A percentile compares a stretch with the other conserved stretches of the same genome.
phyloP scores from a whole-genome alignment of 2,329 filamentous ascomycete genomes.

The Myriangium duriaei region DNA sequence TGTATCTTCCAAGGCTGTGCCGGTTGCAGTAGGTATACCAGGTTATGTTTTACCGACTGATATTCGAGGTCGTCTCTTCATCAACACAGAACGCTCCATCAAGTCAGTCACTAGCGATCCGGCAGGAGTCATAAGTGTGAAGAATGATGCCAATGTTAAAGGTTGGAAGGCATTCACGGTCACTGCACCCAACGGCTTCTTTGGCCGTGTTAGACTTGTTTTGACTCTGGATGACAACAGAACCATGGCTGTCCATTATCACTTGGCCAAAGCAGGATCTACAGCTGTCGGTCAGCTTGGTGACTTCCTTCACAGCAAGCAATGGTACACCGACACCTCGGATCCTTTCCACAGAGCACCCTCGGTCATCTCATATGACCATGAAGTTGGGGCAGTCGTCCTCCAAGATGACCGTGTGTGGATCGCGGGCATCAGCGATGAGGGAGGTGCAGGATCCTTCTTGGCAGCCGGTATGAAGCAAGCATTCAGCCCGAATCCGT shows the following conservation, averaged over 20 bases:
- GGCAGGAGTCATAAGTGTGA: conserved; percentile 26
- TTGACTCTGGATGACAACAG: conserved; percentile 37
- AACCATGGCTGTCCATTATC: conserved; percentile 45
- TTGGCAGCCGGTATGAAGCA: conserved; percentile 46
- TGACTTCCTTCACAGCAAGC: conserved; percentile 40
- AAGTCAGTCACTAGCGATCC: conserved; percentile 30
- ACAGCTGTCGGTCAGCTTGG: conserved; percentile 37
- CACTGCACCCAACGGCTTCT: conserved; percentile 31
- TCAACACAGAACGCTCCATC: conserved; percentile 31
- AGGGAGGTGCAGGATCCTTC: conserved; percentile 45
- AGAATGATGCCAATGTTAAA: conserved; percentile 16
- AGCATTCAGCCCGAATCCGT: conserved; percentile 35
- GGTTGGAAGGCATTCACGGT: conserved; percentile 28
- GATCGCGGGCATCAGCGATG: conserved; percentile 49
- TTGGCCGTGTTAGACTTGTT: conserved; percentile 38
- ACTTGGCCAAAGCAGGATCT: conserved; percentile 36
- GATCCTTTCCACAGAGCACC: conserved; percentile 44
- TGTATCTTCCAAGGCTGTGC: conserved; percentile 32
- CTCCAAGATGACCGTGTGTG: conserved; percentile 40
- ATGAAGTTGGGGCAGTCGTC: conserved; percentile 22
- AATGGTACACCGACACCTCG: conserved; percentile 38
- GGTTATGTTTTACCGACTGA: conserved; percentile 43
- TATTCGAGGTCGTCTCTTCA: conserved; percentile 33
- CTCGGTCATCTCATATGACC: conserved; percentile 46
- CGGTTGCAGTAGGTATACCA: conserved; percentile 41